These are phyloP conservation scores for Trypanosoma avium DNA, from an alignment of 208 protist genomes.

Conservation along the genomic window DNA sequence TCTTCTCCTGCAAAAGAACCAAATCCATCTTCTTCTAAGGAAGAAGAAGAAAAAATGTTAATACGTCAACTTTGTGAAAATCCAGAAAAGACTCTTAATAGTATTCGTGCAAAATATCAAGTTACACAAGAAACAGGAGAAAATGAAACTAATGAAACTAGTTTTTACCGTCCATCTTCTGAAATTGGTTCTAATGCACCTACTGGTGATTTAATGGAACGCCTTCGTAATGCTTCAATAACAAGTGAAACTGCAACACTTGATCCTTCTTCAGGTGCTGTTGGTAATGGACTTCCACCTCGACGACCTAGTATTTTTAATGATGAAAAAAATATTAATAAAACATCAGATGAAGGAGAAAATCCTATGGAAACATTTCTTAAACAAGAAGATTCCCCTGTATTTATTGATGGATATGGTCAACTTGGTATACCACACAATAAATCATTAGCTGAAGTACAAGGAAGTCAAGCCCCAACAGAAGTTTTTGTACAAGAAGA, in stretches of 20 bases:
- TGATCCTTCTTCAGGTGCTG: neutral
- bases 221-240: slow-evolving; percentile 4
- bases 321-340: slow-evolving; percentile 2
- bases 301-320: neutral
- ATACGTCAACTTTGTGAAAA: slow-evolving; percentile 43
- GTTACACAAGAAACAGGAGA: slow-evolving; percentile 19
- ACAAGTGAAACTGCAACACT: neutral
- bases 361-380: slow-evolving; percentile 18
- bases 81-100: slow-evolving; percentile 47
- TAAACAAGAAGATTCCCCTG: slow-evolving; percentile 9
- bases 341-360: neutral
- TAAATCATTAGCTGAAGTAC: neutral
- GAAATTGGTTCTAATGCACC: neutral
- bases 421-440: slow-evolving; percentile 29
- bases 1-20: slow-evolving; percentile 1
- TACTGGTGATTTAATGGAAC: slow-evolving; percentile 9
- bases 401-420: slow-evolving; percentile 77
- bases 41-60: slow-evolving; percentile 31
- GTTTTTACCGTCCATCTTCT: neutral
- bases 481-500: neutral
- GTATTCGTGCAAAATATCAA: slow-evolving; percentile 46
- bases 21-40: neutral
- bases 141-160: neutral
- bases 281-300: neutral
- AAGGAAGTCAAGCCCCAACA: neutral